phyloP scores from a whole-genome alignment of 2,329 filamentous ascomycete genomes.

The Elsinoe arachidis region DNA sequence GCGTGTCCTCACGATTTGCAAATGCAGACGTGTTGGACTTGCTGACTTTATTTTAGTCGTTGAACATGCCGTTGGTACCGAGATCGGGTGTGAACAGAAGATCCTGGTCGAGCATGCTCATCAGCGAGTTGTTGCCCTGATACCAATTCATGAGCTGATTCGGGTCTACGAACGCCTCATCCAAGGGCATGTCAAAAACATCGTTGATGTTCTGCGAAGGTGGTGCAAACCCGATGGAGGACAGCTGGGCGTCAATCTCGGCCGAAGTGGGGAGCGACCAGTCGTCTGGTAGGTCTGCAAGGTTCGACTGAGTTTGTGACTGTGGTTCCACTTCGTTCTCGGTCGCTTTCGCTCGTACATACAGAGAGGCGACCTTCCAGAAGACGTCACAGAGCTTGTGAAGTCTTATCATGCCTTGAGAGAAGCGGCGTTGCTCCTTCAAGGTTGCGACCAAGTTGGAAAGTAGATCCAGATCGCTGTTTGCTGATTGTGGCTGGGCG shows the following conservation, averaged over 20 bases:
- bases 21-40: no score
- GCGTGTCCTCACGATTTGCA: no score
- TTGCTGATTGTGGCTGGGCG: slow-evolving; percentile 17
- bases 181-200: background rate
- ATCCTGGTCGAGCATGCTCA: slow-evolving; percentile 1
- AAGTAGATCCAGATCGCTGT: slow-evolving; percentile 18
- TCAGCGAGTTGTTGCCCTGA: background rate
- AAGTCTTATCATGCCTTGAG: slow-evolving; percentile 14
- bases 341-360: background rate
- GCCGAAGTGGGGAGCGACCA: background rate
- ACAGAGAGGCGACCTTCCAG: slow-evolving; percentile 17
- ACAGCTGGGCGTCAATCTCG: slow-evolving; percentile 3
- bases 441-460: slow-evolving; percentile 20
- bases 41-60: no score
- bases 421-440: slow-evolving; percentile 6
- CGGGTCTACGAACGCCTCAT: background rate
- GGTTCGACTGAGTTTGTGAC: background rate
- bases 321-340: no score
- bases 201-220: background rate
- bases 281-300: background rate
- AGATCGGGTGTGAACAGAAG: background rate
- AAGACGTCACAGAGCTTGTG: slow-evolving; percentile 21
- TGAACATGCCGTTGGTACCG: background rate
- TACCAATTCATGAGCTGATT: background rate
- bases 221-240: background rate